Evolutionary conservation across 139 green algal species (phyloP).

Genomic region (Parachlorella kessleri): DNA sequence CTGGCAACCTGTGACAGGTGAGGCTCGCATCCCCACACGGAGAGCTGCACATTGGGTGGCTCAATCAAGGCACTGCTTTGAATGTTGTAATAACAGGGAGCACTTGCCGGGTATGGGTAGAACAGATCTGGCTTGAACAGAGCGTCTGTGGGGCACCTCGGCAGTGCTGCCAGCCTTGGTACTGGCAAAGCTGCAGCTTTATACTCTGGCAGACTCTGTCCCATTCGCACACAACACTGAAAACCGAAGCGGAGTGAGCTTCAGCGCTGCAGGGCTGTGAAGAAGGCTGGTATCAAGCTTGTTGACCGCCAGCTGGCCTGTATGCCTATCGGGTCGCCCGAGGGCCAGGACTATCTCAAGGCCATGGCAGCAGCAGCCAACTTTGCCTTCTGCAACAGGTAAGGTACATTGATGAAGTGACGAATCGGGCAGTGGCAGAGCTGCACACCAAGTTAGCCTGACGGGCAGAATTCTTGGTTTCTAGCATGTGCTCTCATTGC

Average conservation of each 20-base stretch:
- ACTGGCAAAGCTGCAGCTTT: too few species aligned
- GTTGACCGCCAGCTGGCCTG: conserved; percentile 72
- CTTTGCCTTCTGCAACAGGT: conserved; percentile 82
- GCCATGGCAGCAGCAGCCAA: conserved; percentile 81
- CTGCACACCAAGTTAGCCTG: background rate
- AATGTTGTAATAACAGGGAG: too few species aligned
- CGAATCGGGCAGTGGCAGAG: background rate
- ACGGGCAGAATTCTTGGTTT: background rate
- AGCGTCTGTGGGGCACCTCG: too few species aligned
- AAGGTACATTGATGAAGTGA: conserved; percentile 43
- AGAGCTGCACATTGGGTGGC: too few species aligned
- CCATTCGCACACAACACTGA: too few species aligned
- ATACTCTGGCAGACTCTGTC: too few species aligned
- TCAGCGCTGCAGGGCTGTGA: conserved; percentile 59
- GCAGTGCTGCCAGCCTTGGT: too few species aligned
- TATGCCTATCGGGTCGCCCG: conserved; percentile 59
- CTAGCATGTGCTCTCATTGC: background rate
- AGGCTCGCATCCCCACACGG: too few species aligned
- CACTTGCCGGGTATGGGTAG: too few species aligned
- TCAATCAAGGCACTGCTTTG: too few species aligned
- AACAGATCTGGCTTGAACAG: too few species aligned
- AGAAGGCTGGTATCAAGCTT: conserved; percentile 51
- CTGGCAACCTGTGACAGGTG: conserved; percentile 68
- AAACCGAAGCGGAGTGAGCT: too few species aligned
- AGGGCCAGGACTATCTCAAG: conserved; percentile 73